Conservation (phyloP, 345 rosid genomes). For the Syzygium aromaticum region DNA sequence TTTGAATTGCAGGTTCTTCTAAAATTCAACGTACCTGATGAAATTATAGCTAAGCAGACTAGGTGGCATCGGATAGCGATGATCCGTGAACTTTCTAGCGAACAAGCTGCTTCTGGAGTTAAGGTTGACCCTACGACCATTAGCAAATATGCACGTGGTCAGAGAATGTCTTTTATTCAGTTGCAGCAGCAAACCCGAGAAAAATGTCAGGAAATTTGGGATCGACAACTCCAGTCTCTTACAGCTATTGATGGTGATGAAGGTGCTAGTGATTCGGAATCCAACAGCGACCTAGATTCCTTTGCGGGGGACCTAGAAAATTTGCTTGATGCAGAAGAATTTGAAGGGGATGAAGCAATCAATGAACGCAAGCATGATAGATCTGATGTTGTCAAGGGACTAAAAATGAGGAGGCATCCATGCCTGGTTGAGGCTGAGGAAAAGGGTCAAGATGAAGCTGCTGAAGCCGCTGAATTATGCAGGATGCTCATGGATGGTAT, state of each 20-base stretch:
- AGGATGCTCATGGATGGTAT: constrained; percentile 96
- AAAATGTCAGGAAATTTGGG: constrained; percentile 99
- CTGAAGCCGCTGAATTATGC: constrained; percentile 85
- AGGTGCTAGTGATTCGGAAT: constrained; percentile 84
- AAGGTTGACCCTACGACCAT: constrained; percentile 95
- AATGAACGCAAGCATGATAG: constrained; percentile 55
- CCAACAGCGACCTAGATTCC: constrained; percentile 95
- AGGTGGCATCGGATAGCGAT: constrained; percentile 99
- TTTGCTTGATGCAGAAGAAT: constrained; percentile 97
- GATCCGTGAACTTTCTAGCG: constrained; percentile 98
- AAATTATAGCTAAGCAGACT: constrained; percentile 80
- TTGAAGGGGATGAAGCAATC: constrained; percentile 62
- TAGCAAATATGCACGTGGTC: constrained; percentile 96
- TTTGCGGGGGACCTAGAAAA: constrained; percentile 97
- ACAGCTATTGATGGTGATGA: constrained; percentile 79
- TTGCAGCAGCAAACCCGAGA: constrained; percentile 98
- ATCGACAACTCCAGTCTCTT: constrained; percentile 81
- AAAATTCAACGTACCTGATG: constrained; percentile 90
- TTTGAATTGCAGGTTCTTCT: constrained; percentile 56
- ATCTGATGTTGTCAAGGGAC: constrained; percentile 77
- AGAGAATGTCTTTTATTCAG: constrained; percentile 97
- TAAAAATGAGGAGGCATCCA: constrained; percentile 85
- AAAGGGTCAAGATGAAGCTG: constrained; percentile 93
- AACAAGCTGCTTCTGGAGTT: constrained; percentile 93
- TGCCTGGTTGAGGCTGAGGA: constrained; percentile 78